Percentiles rank a stretch among this genome's conserved stretches.
These are phyloP conservation scores for Trichomonascaceae sp. DNA, from an alignment of 1,139 yeast species.

Conservation along the genomic window DNA sequence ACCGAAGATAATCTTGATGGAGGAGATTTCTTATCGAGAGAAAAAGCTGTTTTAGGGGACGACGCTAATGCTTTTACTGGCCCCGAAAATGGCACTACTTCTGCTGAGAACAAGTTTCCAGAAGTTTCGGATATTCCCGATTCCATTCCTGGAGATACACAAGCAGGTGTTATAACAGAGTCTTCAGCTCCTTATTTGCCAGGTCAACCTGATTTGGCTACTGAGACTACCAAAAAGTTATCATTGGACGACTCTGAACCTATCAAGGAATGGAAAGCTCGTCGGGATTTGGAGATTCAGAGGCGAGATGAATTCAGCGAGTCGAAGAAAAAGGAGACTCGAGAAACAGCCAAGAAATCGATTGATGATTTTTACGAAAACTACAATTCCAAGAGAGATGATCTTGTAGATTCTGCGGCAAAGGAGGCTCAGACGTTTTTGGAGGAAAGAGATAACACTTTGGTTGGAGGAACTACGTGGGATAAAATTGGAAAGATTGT, in stretches of 20 bases:
- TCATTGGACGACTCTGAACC: constrained; percentile 33
- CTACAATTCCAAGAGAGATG: constrained; percentile 81
- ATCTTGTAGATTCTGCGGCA: constrained; percentile 56
- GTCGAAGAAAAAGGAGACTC: constrained; percentile 60
- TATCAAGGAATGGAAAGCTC: constrained; percentile 68
- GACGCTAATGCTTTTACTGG: constrained; percentile 62
- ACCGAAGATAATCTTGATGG: constrained; percentile 25
- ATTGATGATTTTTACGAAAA: constrained; percentile 92
- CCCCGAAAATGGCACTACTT: constrained; percentile 49
- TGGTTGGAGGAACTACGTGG: constrained; percentile 77
- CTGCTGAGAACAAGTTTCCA: constrained; percentile 37
- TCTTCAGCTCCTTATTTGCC: constrained; percentile 29
- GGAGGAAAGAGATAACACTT: constrained; percentile 72
- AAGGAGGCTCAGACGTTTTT: constrained; percentile 65
- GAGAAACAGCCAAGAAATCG: constrained; percentile 74
- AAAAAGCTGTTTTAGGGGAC: constrained; percentile 76
- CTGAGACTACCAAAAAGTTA: constrained; percentile 21
- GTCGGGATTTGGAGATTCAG: constrained; percentile 73
- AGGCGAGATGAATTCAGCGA: constrained; percentile 73
- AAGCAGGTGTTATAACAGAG: constrained; percentile 26
- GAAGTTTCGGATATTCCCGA: constrained; percentile 43
- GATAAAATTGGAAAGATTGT: constrained; percentile 61
- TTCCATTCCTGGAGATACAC: neutral
- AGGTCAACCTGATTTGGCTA: constrained; percentile 20
- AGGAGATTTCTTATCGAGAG: constrained; percentile 74